Evolutionary conservation across 225 moss, liverwort and hornwort species (phyloP).

Genomic region (Sphagnum contortum): DNA sequence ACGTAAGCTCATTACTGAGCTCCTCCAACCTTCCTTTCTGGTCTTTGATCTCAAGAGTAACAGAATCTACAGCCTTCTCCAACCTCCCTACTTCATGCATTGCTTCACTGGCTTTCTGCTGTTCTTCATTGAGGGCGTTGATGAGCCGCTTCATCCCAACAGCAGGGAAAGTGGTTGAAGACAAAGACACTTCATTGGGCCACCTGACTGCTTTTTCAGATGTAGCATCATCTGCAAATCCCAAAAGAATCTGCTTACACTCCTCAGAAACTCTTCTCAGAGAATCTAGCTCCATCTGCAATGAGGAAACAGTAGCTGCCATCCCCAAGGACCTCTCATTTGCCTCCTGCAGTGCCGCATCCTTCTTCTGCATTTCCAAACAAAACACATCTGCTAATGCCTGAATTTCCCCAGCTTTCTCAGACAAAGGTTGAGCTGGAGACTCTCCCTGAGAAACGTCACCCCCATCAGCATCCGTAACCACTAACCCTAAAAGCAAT

Average conservation of each 20-base stretch:
- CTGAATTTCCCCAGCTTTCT: conserved; percentile 36
- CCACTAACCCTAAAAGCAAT: conserved; percentile 19
- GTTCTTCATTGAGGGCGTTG: conserved; percentile 28
- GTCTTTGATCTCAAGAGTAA: conserved; percentile 20
- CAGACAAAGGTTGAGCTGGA: conserved; percentile 24
- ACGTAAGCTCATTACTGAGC: conserved; percentile 20
- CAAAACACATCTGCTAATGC: conserved; percentile 22
- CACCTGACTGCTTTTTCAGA: conserved; percentile 2
- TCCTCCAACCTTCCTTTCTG: conserved; percentile 17
- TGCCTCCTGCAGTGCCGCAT: conserved; percentile 25
- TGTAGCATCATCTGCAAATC: no score
- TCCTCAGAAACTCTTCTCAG: conserved; percentile 10
- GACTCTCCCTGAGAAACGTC: conserved; percentile 16
- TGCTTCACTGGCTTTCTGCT: conserved; percentile 16
- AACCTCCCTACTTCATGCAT: conserved; percentile 21
- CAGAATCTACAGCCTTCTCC: conserved; percentile 10
- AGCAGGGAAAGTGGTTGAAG: conserved; percentile 16
- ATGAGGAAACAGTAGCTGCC: conserved; percentile 10
- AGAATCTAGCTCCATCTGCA: conserved; percentile 20
- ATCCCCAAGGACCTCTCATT: conserved; percentile 33
- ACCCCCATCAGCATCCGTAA: conserved; percentile 24
- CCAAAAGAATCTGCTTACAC: no score
- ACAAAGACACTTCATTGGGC: conserved; percentile 4
- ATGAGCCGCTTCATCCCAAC: conserved; percentile 29
- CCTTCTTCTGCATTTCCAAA: conserved; percentile 25